A percentile compares a stretch with the other conserved stretches of the same genome.
Evolutionary conservation across 352 stramenopile species (phyloP).

Genomic region (Phytophthora idaei): DNA sequence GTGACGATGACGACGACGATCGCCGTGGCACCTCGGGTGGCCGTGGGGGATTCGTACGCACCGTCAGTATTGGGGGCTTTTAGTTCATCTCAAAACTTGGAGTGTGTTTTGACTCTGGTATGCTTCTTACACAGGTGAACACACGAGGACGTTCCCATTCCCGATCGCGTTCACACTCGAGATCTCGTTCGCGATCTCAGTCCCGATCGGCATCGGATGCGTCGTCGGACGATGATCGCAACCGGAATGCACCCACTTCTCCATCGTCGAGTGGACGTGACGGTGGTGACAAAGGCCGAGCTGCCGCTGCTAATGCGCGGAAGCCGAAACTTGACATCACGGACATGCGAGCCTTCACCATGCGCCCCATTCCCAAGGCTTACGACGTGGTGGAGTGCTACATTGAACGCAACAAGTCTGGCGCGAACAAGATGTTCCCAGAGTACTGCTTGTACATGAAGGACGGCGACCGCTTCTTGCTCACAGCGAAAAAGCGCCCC

Average conservation of each 20-base stretch:
- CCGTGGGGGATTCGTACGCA: conserved; percentile 37
- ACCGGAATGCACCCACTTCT: conserved; percentile 65
- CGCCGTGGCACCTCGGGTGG: conserved; percentile 31
- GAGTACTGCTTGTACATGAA: conserved; percentile 93
- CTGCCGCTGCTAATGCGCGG: conserved; percentile 40
- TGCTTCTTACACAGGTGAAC: conserved; percentile 26
- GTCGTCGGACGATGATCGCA: conserved; percentile 69
- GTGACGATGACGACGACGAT: conserved; percentile 68
- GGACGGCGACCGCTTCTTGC: conserved; percentile 95
- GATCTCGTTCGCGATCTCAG: conserved; percentile 51
- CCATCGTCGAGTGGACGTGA: conserved; percentile 39
- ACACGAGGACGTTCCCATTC: conserved; percentile 50
- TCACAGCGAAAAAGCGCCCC: conserved; percentile 95
- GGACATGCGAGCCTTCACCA: conserved; percentile 80
- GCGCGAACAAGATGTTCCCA: conserved; percentile 94
- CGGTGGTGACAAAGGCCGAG: conserved; percentile 31
- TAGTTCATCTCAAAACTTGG: neutral
- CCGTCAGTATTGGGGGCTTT: conserved; percentile 35
- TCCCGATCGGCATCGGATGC: conserved; percentile 69
- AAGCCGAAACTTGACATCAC: conserved; percentile 85
- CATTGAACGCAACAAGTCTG: conserved; percentile 92
- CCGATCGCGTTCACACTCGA: conserved; percentile 49
- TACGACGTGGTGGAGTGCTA: conserved; percentile 95
- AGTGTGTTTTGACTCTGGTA: conserved; percentile 1
- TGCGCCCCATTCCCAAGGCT: conserved; percentile 84